phyloP scores from a whole-genome alignment of 1,139 yeast species.

The Hansenula lynferdii region DNA sequence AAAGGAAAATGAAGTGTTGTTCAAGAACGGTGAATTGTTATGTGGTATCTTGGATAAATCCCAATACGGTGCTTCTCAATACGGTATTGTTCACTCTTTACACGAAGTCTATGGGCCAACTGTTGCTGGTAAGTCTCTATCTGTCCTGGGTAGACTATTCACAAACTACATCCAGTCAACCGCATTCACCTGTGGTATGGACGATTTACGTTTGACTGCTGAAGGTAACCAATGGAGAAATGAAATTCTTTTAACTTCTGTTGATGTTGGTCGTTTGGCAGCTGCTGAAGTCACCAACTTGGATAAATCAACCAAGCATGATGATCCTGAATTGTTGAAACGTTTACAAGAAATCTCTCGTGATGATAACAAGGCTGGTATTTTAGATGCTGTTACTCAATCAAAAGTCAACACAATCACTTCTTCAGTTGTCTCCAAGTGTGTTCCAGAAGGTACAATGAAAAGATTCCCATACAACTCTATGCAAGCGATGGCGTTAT shows the following conservation, averaged over 20 bases:
- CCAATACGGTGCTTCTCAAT: conserved; percentile 97
- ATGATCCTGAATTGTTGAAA: conserved; percentile 74
- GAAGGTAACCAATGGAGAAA: conserved; percentile 91
- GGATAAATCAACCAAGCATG: conserved; percentile 45
- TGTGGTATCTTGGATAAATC: conserved; percentile 96
- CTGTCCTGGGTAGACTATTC: conserved; percentile 89
- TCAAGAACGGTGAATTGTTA: conserved; percentile 80
- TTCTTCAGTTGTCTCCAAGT: conserved; percentile 84
- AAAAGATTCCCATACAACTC: conserved; percentile 93
- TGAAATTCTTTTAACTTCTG: conserved; percentile 72
- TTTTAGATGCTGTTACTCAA: conserved; percentile 94
- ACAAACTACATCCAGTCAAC: conserved; percentile 90
- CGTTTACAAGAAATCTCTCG: conserved; percentile 93
- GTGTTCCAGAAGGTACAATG: conserved; percentile 96
- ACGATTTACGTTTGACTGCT: conserved; percentile 85
- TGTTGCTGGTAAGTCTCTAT: conserved; percentile 83
- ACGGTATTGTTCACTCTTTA: conserved; percentile 93
- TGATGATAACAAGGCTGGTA: conserved; percentile 88
- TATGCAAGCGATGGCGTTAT: conserved; percentile 98
- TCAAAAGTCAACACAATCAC: conserved; percentile 91
- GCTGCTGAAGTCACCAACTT: conserved; percentile 94
- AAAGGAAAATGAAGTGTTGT: conserved; percentile 77
- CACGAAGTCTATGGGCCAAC: conserved; percentile 94
- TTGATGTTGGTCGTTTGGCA: conserved; percentile 83
- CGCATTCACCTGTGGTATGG: conserved; percentile 99